Conservation (phyloP, 495 filamentous ascomycete genomes). For the Penicillium egyptiacum region DNA sequence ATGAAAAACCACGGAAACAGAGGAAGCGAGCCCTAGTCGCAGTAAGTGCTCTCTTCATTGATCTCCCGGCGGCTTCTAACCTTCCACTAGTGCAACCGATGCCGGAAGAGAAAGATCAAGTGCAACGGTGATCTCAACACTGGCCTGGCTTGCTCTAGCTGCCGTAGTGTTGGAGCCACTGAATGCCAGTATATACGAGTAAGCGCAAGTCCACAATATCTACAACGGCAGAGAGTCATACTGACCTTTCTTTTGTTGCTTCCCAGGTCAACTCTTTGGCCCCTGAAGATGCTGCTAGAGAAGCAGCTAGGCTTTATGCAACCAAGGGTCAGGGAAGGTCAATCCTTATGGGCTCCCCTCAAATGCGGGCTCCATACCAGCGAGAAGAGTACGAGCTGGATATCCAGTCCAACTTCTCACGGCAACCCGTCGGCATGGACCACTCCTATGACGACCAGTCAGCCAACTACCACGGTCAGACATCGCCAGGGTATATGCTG, state of each 20-base stretch:
- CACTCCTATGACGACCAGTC: slow-evolving; percentile 35
- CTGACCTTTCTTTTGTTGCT: not conserved
- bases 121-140: slow-evolving; percentile 85
- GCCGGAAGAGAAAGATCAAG: slow-evolving; percentile 92
- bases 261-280: slow-evolving; percentile 22
- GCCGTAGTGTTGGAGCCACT: slow-evolving; percentile 68
- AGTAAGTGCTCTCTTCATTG: slow-evolving; percentile 47
- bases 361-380: slow-evolving; percentile 21
- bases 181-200: slow-evolving; percentile 80
- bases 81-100: slow-evolving; percentile 72
- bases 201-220: slow-evolving; percentile 27
- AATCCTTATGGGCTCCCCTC: slow-evolving; percentile 19
- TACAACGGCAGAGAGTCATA: not conserved
- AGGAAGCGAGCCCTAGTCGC: slow-evolving; percentile 64
- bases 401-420: slow-evolving; percentile 24
- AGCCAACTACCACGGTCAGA: slow-evolving; percentile 25
- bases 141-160: slow-evolving; percentile 77
- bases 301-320: slow-evolving; percentile 14
- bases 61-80: slow-evolving; percentile 16
- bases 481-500: slow-evolving; percentile 31
- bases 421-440: slow-evolving; percentile 25
- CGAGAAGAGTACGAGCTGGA: slow-evolving; percentile 33
- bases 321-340: slow-evolving; percentile 22
- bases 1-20: slow-evolving; percentile 38
- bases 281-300: slow-evolving; percentile 4